phyloP scores from a whole-genome alignment of 441 rosid genomes.

The Sinapis alba region DNA sequence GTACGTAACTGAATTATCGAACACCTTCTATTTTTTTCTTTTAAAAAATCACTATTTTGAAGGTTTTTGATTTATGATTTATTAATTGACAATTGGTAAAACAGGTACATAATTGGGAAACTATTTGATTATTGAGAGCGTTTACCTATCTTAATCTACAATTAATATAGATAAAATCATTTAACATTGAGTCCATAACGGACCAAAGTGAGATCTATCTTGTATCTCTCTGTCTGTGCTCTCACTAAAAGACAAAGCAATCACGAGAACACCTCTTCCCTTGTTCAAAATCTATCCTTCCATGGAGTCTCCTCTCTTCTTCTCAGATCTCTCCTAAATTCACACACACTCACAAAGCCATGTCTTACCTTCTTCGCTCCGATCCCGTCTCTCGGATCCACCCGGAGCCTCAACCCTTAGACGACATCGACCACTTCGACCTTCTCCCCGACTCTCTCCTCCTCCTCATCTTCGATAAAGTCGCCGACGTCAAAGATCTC shows the following conservation, averaged over 20 bases:
- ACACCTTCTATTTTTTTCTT: no score
- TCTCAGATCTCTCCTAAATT: constrained; percentile 29
- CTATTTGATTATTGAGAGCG: not conserved
- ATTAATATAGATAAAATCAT: not conserved
- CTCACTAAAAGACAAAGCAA: constrained; percentile 32
- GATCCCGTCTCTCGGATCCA: constrained; percentile 66
- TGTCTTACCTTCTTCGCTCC: constrained; percentile 46
- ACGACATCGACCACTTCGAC: constrained; percentile 73
- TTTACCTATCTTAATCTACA: not conserved
- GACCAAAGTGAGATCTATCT: constrained; percentile 1
- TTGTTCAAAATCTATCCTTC: constrained; percentile 10
- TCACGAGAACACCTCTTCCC: constrained; percentile 18
- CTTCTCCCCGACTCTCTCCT: constrained; percentile 80
- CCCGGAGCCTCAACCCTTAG: constrained; percentile 48
- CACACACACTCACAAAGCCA: constrained; percentile 8
- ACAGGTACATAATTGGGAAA: not conserved
- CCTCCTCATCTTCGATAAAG: constrained; percentile 67
- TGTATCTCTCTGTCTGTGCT: not conserved
- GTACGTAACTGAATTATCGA: not conserved
- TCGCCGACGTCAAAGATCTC: constrained; percentile 85
- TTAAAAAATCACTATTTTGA: no score
- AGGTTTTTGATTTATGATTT: not conserved
- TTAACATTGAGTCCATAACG: not conserved
- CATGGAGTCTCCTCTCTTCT: constrained; percentile 30
- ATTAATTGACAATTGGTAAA: not conserved